Conservation (phyloP, 371 early-diverging fungal genomes). For the Blyttiomyces sp. region DNA sequence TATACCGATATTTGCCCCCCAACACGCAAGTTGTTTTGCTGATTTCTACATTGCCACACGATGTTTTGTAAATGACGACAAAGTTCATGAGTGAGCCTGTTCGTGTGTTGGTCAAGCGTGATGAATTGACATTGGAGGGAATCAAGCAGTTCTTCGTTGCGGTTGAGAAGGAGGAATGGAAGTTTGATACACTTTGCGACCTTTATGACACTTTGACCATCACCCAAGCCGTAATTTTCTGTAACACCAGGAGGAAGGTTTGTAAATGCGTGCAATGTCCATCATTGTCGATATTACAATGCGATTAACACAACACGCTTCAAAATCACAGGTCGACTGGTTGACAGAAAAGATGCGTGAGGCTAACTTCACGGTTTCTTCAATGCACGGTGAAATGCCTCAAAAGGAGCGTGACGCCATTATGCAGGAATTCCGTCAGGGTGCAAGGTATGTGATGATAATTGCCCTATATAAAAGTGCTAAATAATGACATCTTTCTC, state of each 20-base stretch:
- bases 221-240: constrained; percentile 99
- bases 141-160: constrained; percentile 99
- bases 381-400: constrained; percentile 99
- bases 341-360: constrained; percentile 92
- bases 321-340: constrained; percentile 74
- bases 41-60: constrained; percentile 95
- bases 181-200: constrained; percentile 96
- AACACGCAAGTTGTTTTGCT: constrained; percentile 95
- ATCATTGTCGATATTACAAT: neutral
- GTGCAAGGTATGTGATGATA: too few relatives aligned
- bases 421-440: constrained; percentile 96
- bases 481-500: neutral
- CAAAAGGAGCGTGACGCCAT: constrained; percentile 95
- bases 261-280: neutral
- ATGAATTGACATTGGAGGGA: constrained; percentile 98
- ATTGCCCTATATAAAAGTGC: too few relatives aligned
- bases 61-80: constrained; percentile 93
- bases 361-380: constrained; percentile 93
- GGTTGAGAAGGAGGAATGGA: constrained; percentile 96
- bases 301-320: neutral
- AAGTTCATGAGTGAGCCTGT: constrained; percentile 98
- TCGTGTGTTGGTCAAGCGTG: constrained; percentile 98
- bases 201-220: constrained; percentile 94
- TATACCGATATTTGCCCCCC: constrained; percentile 89
- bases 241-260: constrained; percentile 96